Evolutionary conservation across 768 basidiomycete species (phyloP).

Genomic region (Sarcodon aspratus): DNA sequence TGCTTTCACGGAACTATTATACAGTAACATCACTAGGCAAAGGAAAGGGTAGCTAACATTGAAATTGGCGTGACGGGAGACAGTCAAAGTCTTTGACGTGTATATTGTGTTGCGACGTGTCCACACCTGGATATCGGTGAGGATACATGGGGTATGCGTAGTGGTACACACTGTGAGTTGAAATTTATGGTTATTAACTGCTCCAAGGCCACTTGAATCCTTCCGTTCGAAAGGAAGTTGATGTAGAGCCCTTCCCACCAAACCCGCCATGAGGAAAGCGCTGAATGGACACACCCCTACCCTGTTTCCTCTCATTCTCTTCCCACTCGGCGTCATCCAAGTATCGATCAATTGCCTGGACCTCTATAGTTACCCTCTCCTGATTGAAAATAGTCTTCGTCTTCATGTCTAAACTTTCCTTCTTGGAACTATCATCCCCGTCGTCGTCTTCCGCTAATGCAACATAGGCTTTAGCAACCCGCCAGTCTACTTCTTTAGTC

Average conservation of each 20-base stretch:
- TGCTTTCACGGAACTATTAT: not conserved
- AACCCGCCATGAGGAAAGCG: constrained; percentile 9
- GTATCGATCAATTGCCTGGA: constrained; percentile 44
- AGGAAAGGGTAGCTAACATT: constrained; percentile 5
- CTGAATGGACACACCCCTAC: constrained; percentile 12
- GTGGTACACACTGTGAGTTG: too few relatives aligned
- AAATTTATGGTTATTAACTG: not conserved
- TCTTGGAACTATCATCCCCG: constrained; percentile 6
- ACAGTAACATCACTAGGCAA: constrained; percentile 15
- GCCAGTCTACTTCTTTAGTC: constrained; percentile 61
- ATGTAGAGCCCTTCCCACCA: not conserved
- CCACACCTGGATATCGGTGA: too few relatives aligned
- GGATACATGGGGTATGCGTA: too few relatives aligned
- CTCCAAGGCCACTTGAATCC: not conserved
- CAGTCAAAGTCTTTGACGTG: constrained; percentile 10
- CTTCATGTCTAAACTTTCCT: constrained; percentile 11
- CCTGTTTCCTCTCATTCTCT: constrained; percentile 20
- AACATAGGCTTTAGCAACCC: constrained; percentile 59
- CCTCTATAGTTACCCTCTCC: constrained; percentile 22
- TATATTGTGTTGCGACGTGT: too few relatives aligned
- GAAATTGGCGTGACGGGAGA: constrained; percentile 3
- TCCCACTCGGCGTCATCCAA: constrained; percentile 69
- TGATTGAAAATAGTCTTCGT: constrained; percentile 5
- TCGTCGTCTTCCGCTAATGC: constrained; percentile 35
- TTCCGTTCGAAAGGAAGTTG: not conserved